Evolutionary conservation across 805 yeast species (phyloP).

Genomic region (Wickerhamiella hasegawae): DNA sequence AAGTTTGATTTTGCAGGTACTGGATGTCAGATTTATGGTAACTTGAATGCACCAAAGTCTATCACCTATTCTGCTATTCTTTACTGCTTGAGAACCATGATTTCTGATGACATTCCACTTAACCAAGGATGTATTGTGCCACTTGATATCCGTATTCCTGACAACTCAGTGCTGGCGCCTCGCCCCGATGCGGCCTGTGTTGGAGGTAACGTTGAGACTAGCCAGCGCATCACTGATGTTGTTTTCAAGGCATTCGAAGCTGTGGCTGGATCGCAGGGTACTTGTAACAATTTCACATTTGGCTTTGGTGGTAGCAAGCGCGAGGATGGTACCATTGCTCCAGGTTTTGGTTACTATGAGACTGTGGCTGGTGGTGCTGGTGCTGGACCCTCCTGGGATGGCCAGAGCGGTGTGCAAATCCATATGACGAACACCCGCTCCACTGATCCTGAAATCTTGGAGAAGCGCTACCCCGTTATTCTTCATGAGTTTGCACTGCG

Average conservation of each 20-base stretch:
- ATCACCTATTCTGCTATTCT: slow-evolving; percentile 79
- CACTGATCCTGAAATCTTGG: slow-evolving; percentile 82
- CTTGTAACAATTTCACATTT: slow-evolving; percentile 86
- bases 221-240: slow-evolving; percentile 85
- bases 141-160: slow-evolving; percentile 48
- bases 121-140: slow-evolving; percentile 88
- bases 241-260: slow-evolving; percentile 73
- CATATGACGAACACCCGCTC: slow-evolving; percentile 90
- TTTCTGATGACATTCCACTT: slow-evolving; percentile 75
- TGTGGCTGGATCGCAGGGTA: slow-evolving; percentile 92
- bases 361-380: slow-evolving; percentile 95
- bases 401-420: slow-evolving; percentile 80
- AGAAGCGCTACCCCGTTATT: slow-evolving; percentile 73
- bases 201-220: slow-evolving; percentile 88
- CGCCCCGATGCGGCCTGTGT: slow-evolving; percentile 81
- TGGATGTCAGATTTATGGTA: slow-evolving; percentile 75
- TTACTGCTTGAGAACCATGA: slow-evolving; percentile 72
- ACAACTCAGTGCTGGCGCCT: slow-evolving; percentile 53
- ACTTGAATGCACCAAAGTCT: slow-evolving; percentile 84
- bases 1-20: slow-evolving; percentile 76
- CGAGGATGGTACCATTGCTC: slow-evolving; percentile 30
- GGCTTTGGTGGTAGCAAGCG: slow-evolving; percentile 47
- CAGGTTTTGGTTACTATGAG: slow-evolving; percentile 81
- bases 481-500: slow-evolving; percentile 59
- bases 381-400: slow-evolving; percentile 76